phyloP scores from a whole-genome alignment of 441 rosid genomes.

The Gossypium aridum region DNA sequence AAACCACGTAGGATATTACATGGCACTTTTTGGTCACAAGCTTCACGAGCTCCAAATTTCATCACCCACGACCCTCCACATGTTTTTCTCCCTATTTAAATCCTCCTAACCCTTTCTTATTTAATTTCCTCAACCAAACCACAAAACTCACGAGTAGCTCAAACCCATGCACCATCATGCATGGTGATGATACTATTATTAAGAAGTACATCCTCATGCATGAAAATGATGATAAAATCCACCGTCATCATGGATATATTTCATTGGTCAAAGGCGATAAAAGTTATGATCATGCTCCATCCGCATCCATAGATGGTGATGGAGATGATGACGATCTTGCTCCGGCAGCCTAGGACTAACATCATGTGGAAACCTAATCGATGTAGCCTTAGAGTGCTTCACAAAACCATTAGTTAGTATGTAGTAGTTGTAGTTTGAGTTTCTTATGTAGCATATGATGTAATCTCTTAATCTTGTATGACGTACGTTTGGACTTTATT shows the following conservation, averaged over 20 bases:
- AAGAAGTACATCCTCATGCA: neutral
- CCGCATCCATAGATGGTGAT: slow-evolving; percentile 13
- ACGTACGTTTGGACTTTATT: neutral
- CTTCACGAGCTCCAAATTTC: slow-evolving; percentile 1
- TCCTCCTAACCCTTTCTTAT: neutral
- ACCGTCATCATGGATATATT: slow-evolving; percentile 6
- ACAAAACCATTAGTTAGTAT: neutral
- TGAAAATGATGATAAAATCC: neutral
- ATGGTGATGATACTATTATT: neutral
- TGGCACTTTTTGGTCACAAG: slow-evolving; percentile 16
- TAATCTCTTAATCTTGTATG: neutral
- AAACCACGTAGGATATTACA: slow-evolving; percentile 14
- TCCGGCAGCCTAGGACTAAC: neutral
- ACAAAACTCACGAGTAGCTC: neutral
- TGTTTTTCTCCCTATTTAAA: slow-evolving; percentile 2
- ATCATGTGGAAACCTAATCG: neutral
- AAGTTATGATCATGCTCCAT: slow-evolving; percentile 12
- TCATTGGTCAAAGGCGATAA: slow-evolving; percentile 8
- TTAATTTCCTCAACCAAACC: neutral
- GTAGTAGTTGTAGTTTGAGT: neutral
- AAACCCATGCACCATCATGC: neutral
- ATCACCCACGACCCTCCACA: slow-evolving; percentile 11
- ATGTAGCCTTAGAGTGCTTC: neutral
- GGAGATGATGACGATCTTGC: slow-evolving; percentile 13
- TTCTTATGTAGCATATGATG: neutral